Evolutionary conservation across 306 rosid species (phyloP).

Genomic region (Pachyrhizus erosus): DNA sequence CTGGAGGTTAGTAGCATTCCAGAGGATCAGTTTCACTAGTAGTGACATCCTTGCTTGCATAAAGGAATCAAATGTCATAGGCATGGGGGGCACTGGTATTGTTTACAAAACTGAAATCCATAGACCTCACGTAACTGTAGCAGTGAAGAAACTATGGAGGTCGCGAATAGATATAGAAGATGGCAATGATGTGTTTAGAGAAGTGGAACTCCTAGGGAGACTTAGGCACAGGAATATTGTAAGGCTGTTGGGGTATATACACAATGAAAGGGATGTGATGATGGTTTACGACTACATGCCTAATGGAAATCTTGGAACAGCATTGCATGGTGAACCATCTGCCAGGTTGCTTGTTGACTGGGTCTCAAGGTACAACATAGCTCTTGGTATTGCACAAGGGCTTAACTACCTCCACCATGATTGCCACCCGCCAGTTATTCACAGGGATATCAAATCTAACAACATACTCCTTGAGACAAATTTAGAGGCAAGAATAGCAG

Average conservation of each 20-base stretch:
- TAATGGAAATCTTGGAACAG: constrained; percentile 85
- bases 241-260: constrained; percentile 79
- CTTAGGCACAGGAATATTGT: constrained; percentile 90
- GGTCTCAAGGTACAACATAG: constrained; percentile 87
- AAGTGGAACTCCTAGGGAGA: constrained; percentile 84
- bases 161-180: constrained; percentile 60
- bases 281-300: constrained; percentile 85
- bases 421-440: constrained; percentile 81
- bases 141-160: constrained; percentile 90
- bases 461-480: constrained; percentile 87
- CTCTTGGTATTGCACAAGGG: constrained; percentile 91
- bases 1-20: constrained; percentile 91
- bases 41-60: constrained; percentile 73
- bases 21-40: constrained; percentile 79
- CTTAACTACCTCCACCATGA: constrained; percentile 87
- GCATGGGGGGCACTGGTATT: constrained; percentile 82
- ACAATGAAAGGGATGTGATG: constrained; percentile 76
- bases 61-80: constrained; percentile 77
- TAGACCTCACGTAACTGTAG: constrained; percentile 65
- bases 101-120: constrained; percentile 91
- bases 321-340: constrained; percentile 72
- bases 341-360: constrained; percentile 78
- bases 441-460: constrained; percentile 87
- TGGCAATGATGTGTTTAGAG: constrained; percentile 66
- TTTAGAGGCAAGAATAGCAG: constrained; percentile 84